Percentiles rank a stretch among this genome's conserved stretches.
Evolutionary conservation across 2,329 filamentous ascomycete species (phyloP).

Genomic region (Fusarium oxysporum): DNA sequence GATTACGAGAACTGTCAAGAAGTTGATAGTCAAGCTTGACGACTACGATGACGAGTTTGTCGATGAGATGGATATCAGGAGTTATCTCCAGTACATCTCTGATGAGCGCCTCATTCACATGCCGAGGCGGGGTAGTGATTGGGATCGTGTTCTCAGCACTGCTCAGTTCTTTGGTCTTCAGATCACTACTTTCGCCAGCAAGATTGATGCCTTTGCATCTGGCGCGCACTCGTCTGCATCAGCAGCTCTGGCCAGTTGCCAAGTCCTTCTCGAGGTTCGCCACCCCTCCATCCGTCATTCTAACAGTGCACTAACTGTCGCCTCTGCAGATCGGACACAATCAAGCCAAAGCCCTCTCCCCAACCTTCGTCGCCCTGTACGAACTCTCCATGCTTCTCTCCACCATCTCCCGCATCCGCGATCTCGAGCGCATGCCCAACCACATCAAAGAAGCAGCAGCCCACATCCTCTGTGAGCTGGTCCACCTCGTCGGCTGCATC

Average conservation of each 20-base stretch:
- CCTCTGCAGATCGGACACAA: constrained; percentile 51
- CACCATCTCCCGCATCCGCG: constrained; percentile 52
- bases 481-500: constrained; percentile 51
- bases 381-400: constrained; percentile 54
- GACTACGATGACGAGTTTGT: constrained; percentile 40
- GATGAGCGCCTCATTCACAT: constrained; percentile 56
- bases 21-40: constrained; percentile 30
- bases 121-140: constrained; percentile 55
- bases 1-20: constrained; percentile 32
- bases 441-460: constrained; percentile 49
- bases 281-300: too few species aligned
- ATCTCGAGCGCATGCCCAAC: constrained; percentile 49
- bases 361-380: constrained; percentile 54
- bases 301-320: background rate
- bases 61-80: constrained; percentile 33
- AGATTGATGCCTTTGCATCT: constrained; percentile 45
- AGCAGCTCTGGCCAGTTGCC: constrained; percentile 53
- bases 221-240: constrained; percentile 39
- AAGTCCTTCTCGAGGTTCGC: constrained; percentile 54
- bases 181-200: constrained; percentile 51
- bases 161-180: constrained; percentile 57
- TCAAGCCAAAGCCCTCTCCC: constrained; percentile 53
- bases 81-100: constrained; percentile 53
- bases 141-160: constrained; percentile 55
- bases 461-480: constrained; percentile 51